Evolutionary conservation across 768 basidiomycete species (phyloP).

Genomic region (Suillus lakei): DNA sequence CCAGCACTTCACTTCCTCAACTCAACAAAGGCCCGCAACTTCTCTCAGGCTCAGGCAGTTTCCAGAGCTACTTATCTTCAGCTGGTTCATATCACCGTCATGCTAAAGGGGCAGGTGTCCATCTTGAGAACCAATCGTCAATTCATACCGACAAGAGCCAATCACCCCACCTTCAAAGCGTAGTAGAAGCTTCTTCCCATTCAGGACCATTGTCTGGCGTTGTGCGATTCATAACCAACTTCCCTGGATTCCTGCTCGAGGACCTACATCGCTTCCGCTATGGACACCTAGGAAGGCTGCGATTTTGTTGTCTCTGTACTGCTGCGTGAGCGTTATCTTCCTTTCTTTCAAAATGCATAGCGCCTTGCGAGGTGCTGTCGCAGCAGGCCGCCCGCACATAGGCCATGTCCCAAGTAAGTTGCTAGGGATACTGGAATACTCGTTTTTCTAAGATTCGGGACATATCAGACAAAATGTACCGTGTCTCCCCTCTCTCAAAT

Average conservation of each 20-base stretch:
- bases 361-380: slow-evolving; percentile 13
- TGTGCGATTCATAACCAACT: slow-evolving; percentile 31
- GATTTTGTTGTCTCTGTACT: slow-evolving; percentile 44
- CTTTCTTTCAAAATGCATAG: slow-evolving; percentile 36
- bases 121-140: slow-evolving; percentile 4
- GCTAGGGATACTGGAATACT: not conserved
- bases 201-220: slow-evolving; percentile 29
- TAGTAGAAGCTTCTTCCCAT: slow-evolving; percentile 15
- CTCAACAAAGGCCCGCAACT: not conserved
- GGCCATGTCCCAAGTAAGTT: not conserved
- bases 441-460: not conserved
- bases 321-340: slow-evolving; percentile 45
- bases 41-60: slow-evolving; percentile 41
- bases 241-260: slow-evolving; percentile 27
- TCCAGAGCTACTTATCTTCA: slow-evolving; percentile 51
- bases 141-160: slow-evolving; percentile 12
- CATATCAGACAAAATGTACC: not conserved
- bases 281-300: slow-evolving; percentile 33
- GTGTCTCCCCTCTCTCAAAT: slow-evolving; percentile 30
- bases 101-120: slow-evolving; percentile 25
- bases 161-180: slow-evolving; percentile 6
- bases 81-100: slow-evolving; percentile 47
- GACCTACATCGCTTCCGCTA: slow-evolving; percentile 28
- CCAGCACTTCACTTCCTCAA: slow-evolving; percentile 1
- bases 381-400: not conserved